Conservation (phyloP, 345 rosid species). For the thale cress (Arabidopsis thaliana) region TAIR10.1 NC_003074.8:75501-76000, state of each 20-base stretch:
- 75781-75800: constrained; percentile 71
- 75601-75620: not conserved
- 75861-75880: constrained; percentile 25
- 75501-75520: constrained; percentile 21
- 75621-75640: constrained; percentile 2
- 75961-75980: constrained; percentile 9
- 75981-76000: constrained; percentile 10
- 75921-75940: not conserved
- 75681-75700: constrained; percentile 25
- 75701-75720: constrained; percentile 36
- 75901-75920: not conserved
- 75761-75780: constrained; percentile 49
- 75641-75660: not conserved
- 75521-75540: not conserved
- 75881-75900: constrained; percentile 32
- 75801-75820: constrained; percentile 59
- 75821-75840: constrained; percentile 54
- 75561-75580: not conserved
- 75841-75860: constrained; percentile 22
- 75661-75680: not conserved
- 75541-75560: not conserved
- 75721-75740: constrained; percentile 41
- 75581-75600: not conserved
- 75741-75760: constrained; percentile 27
- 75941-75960: not conserved